These are phyloP conservation scores for Diaporthe citrichinensis DNA, from an alignment of 2,329 filamentous ascomycete genomes.

Conservation along the genomic window DNA sequence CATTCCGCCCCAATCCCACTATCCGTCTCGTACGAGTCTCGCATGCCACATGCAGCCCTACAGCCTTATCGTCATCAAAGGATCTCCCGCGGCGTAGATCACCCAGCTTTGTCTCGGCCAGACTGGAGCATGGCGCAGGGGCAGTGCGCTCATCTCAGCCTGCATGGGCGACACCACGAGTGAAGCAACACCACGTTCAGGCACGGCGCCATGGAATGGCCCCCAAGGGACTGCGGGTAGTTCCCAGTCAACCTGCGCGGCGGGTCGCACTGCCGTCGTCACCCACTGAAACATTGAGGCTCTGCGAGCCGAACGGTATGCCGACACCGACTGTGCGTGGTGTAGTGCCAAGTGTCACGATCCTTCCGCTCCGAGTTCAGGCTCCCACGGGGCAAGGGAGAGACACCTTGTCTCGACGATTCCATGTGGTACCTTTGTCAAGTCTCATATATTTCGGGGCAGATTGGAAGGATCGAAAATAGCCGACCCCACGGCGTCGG, in stretches of 20 bases:
- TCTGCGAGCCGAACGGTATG: constrained; percentile 16
- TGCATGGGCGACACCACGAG: constrained; percentile 16
- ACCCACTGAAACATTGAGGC: constrained; percentile 23
- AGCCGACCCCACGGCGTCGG: background rate
- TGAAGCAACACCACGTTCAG: constrained; percentile 6
- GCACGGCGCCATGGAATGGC: background rate
- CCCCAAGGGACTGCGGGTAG: background rate
- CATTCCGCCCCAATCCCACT: background rate
- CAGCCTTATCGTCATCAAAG: constrained; percentile 32
- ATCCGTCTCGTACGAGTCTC: constrained; percentile 14
- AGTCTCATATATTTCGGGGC: background rate
- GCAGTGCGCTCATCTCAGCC: constrained; percentile 29
- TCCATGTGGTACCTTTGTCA: background rate
- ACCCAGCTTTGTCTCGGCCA: constrained; percentile 29
- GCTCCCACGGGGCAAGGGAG: constrained; percentile 7
- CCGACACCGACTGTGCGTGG: background rate
- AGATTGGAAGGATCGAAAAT: background rate
- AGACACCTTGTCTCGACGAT: constrained; percentile 12
- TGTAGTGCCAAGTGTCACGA: background rate
- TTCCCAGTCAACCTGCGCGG: constrained; percentile 7
- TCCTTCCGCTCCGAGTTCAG: background rate
- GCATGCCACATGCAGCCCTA: constrained; percentile 35
- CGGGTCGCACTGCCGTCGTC: constrained; percentile 29
- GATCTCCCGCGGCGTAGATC: constrained; percentile 18
- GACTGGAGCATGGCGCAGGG: constrained; percentile 34